Conservation (phyloP, 495 filamentous ascomycete species). For the Xylaria sp. region DNA sequence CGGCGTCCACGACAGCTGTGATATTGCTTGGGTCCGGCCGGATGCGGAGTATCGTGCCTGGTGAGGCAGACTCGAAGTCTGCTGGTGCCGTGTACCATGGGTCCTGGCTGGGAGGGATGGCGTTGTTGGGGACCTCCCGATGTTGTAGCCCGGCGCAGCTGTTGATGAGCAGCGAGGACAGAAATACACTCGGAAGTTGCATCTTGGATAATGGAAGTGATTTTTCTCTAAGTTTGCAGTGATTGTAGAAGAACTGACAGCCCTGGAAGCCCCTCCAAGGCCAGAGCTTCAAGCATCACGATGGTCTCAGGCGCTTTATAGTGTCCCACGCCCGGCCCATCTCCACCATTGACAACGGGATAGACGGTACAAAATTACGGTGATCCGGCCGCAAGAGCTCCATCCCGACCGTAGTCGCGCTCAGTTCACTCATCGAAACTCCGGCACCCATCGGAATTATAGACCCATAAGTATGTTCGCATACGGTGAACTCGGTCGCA, state of each 20-base stretch:
- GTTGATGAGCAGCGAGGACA: neutral
- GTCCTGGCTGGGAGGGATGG: conserved; percentile 48
- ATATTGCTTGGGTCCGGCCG: conserved; percentile 54
- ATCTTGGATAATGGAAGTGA: neutral
- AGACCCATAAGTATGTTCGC: too few relatives aligned
- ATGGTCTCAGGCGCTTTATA: neutral
- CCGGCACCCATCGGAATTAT: neutral
- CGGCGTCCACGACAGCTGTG: conserved; percentile 37
- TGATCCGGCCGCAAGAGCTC: neutral
- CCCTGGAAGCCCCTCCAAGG: too few relatives aligned
- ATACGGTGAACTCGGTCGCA: neutral
- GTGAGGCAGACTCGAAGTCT: conserved; percentile 45
- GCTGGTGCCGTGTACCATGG: conserved; percentile 56
- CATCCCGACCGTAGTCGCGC: neutral
- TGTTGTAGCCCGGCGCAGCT: neutral
- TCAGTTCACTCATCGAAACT: neutral
- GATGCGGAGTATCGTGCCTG: conserved; percentile 55
- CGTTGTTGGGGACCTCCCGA: neutral
- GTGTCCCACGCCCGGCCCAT: neutral
- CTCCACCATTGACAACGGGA: neutral
- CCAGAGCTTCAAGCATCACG: neutral
- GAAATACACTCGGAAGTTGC: neutral
- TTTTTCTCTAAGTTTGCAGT: neutral
- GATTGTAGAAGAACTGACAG: neutral
- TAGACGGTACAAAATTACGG: neutral